A percentile compares a stretch with the other conserved stretches of the same genome.
Evolutionary conservation across 202 grass and related monocot genomes (phyloP).

Genomic region (Hordeum pubiflorum): DNA sequence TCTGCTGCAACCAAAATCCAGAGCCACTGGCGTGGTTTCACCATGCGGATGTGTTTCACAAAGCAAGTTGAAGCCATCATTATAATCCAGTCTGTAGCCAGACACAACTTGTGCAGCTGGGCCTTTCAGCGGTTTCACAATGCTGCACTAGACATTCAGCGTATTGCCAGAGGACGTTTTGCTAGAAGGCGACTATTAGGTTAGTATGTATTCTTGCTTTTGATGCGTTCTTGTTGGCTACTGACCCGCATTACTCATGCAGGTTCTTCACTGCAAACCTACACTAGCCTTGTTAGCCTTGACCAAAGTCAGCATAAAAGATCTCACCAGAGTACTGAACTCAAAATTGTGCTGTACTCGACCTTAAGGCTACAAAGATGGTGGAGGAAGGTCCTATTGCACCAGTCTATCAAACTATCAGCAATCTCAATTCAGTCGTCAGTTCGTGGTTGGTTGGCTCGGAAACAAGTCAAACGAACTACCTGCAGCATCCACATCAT

Average conservation of each 20-base stretch:
- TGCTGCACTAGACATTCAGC: conserved; percentile 39
- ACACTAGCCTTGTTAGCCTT: conserved; percentile 13
- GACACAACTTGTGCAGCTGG: conserved; percentile 23
- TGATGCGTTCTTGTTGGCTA: neutral
- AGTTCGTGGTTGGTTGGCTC: conserved; percentile 36
- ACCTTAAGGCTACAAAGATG: conserved; percentile 43
- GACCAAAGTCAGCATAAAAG: neutral
- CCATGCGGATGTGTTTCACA: conserved; percentile 24
- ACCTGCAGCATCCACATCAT: conserved; percentile 21
- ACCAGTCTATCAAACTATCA: conserved; percentile 17
- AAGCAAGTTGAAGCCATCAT: conserved; percentile 32
- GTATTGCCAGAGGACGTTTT: conserved; percentile 39
- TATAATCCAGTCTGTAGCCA: conserved; percentile 35
- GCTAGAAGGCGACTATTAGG: conserved; percentile 50
- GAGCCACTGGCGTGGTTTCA: conserved; percentile 44
- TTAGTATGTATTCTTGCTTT: conserved; percentile 23
- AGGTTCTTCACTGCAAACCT: conserved; percentile 42
- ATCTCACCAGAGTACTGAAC: conserved; percentile 24
- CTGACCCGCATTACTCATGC: neutral
- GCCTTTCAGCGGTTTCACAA: conserved; percentile 3
- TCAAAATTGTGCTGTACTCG: conserved; percentile 42
- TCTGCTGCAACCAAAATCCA: conserved; percentile 51
- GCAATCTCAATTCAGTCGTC: conserved; percentile 50
- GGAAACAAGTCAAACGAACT: conserved; percentile 25
- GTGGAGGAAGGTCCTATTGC: conserved; percentile 39